Conservation (phyloP, 768 basidiomycete genomes). For the Omphalotus guepiniiformis region DNA sequence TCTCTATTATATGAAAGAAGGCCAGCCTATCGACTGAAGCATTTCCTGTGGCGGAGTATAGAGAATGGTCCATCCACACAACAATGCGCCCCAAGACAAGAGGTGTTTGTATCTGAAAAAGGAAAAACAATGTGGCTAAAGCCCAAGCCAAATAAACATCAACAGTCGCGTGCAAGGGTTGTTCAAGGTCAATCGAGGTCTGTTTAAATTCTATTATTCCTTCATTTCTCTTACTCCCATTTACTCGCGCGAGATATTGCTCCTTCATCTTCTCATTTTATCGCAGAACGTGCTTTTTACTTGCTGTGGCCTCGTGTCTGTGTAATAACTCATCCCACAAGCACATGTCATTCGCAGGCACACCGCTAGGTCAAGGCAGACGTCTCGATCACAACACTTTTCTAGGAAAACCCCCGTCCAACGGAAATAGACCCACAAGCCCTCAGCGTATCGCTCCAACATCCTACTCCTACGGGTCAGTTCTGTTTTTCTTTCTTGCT, state of each 20-base stretch:
- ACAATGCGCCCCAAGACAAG: too few species aligned
- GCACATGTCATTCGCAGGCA: conserved; percentile 82
- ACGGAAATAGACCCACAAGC: conserved; percentile 30
- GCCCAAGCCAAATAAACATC: too few species aligned
- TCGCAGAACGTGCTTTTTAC: not conserved
- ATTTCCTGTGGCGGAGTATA: conserved; percentile 54
- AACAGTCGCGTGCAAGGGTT: too few species aligned
- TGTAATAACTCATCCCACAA: conserved; percentile 13
- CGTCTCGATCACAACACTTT: conserved; percentile 80
- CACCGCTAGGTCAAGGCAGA: conserved; percentile 81
- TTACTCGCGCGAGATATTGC: too few species aligned
- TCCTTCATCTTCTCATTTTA: not conserved
- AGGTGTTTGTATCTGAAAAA: too few species aligned
- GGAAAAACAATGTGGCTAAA: too few species aligned
- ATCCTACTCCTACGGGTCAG: conserved; percentile 72
- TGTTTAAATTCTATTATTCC: too few species aligned
- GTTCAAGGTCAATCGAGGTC: too few species aligned
- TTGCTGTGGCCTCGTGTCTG: conserved; percentile 6
- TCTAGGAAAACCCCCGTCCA: conserved; percentile 54
- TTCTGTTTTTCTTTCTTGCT: conserved; percentile 5
- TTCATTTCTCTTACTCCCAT: too few species aligned
- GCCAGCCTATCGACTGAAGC: conserved; percentile 67
- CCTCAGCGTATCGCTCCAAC: conserved; percentile 43
- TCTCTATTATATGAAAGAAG: conserved; percentile 86
- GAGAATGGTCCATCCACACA: too few species aligned